A percentile compares a stretch with the other conserved stretches of the same genome.
These are phyloP conservation scores for Magnolia changhungtana DNA, from an alignment of 164 flowering plant genomes.

Conservation along the genomic window DNA sequence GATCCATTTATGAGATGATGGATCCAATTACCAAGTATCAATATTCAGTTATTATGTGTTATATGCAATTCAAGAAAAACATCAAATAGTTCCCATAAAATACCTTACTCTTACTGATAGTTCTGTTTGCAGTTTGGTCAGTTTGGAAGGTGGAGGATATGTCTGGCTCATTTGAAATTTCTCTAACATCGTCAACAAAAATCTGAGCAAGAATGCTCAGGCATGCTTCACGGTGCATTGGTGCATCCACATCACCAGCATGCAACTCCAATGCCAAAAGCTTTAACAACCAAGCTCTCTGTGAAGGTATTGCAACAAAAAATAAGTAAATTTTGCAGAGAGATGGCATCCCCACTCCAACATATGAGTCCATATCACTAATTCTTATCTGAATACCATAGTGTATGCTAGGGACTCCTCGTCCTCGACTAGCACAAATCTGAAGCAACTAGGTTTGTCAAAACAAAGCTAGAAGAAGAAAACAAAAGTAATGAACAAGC, in stretches of 20 bases:
- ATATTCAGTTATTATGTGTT: no score
- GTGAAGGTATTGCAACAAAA: slow-evolving; percentile 3
- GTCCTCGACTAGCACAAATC: neutral
- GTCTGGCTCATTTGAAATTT: slow-evolving; percentile 25
- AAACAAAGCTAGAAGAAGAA: no score
- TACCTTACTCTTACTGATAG: slow-evolving; percentile 70
- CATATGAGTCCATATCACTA: no score
- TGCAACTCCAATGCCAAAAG: slow-evolving; percentile 84
- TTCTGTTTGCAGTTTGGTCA: slow-evolving; percentile 32
- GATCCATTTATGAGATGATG: no score
- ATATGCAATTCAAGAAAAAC: no score
- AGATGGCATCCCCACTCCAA: no score
- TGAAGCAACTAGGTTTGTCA: no score
- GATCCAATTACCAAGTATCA: no score
- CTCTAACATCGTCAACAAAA: slow-evolving; percentile 42
- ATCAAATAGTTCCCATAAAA: no score
- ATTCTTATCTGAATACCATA: no score
- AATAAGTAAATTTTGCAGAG: neutral
- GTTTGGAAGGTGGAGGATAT: slow-evolving; percentile 18
- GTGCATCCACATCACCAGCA: slow-evolving; percentile 50
- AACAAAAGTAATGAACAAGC: neutral
- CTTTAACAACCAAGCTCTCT: slow-evolving; percentile 98
- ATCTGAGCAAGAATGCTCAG: slow-evolving; percentile 60
- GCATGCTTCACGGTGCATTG: slow-evolving; percentile 65
- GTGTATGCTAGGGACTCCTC: neutral